Evolutionary conservation across 2,329 filamentous ascomycete species (phyloP).

Genomic region (Phialocephala sp.): DNA sequence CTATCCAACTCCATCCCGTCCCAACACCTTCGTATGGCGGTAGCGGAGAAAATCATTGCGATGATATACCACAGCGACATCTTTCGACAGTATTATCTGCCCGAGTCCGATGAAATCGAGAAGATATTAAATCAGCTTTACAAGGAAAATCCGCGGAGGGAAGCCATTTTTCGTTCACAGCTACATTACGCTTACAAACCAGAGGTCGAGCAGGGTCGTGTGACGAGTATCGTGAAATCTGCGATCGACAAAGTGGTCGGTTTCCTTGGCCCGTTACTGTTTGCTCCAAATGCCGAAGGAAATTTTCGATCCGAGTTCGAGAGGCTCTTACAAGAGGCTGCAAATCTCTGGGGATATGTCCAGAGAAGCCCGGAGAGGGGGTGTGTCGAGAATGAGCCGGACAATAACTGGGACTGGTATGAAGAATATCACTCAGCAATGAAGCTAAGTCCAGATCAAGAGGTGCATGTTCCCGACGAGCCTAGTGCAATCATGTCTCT

Average conservation of each 20-base stretch:
- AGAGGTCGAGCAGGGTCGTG: not conserved
- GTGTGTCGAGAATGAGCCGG: not conserved
- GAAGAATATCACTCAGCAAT: conserved; percentile 1
- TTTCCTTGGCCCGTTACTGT: not conserved
- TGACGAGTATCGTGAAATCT: not conserved
- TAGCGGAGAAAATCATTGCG: not conserved
- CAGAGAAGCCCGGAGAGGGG: not conserved
- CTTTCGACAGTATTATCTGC: not conserved
- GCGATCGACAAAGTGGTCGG: not conserved
- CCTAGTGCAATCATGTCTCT: not conserved
- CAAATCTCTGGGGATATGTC: not conserved
- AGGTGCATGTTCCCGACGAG: not conserved
- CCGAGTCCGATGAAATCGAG: not conserved
- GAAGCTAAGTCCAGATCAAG: not conserved
- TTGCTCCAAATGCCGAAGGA: not conserved
- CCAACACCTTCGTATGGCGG: not conserved
- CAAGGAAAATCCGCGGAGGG: not conserved
- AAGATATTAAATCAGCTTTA: conserved; percentile 1
- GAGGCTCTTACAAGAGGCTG: not conserved
- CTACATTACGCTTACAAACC: not conserved
- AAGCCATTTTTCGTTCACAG: not conserved
- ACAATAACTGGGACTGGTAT: not conserved
- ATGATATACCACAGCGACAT: not conserved
- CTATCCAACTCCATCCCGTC: conserved; percentile 6
- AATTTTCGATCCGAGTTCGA: not conserved